Conservation (phyloP, 2,329 filamentous ascomycete species). For the Calonectria hawksworthii region DNA sequence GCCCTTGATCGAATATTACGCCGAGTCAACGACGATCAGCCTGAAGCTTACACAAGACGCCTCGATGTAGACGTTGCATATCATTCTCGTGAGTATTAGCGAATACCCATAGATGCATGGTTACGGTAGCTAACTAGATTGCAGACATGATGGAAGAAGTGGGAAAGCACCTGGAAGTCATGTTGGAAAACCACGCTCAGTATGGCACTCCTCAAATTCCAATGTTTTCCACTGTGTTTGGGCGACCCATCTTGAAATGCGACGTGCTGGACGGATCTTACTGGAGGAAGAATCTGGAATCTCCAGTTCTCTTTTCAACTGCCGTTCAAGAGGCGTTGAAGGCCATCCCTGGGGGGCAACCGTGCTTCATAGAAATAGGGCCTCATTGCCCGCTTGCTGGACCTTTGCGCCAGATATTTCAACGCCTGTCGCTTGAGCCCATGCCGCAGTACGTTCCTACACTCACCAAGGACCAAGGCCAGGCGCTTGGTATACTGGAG, state of each 20-base stretch:
- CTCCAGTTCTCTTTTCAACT: background rate
- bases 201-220: background rate
- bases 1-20: background rate
- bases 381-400: slow-evolving; percentile 39
- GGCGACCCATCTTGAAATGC: background rate
- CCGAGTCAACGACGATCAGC: background rate
- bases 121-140: background rate
- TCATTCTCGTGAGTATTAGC: slow-evolving; percentile 48
- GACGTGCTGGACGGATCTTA: background rate
- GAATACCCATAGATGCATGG: background rate
- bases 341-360: background rate
- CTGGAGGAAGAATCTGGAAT: background rate
- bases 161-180: background rate
- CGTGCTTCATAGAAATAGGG: slow-evolving; percentile 38
- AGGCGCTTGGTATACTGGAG: background rate
- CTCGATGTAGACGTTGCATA: slow-evolving; percentile 55
- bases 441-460: slow-evolving; percentile 34
- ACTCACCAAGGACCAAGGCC: background rate
- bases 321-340: background rate
- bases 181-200: background rate
- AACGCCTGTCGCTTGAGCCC: slow-evolving; percentile 52
- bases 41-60: slow-evolving; percentile 43
- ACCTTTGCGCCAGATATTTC: slow-evolving; percentile 41
- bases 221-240: background rate
- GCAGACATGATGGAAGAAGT: background rate